Base-by-base conservation (phyloP, 179 eudicot species). In the Amaranthus tricolor region DNA sequence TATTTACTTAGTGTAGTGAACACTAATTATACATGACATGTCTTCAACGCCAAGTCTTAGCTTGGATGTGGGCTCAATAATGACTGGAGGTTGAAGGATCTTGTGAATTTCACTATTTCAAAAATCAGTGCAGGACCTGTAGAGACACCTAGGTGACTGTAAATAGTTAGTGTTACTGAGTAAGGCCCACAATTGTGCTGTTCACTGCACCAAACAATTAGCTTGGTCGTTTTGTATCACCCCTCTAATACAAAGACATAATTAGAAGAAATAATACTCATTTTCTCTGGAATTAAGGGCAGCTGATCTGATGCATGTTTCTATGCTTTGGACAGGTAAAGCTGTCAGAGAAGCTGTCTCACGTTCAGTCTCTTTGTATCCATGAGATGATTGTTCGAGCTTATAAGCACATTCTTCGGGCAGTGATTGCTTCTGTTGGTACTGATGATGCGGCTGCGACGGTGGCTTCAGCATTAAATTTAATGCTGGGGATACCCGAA, bases 381-480 rank as follows among this genome's bases (percentile, higher is more conserved):
- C 99, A 96, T 77, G 99, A 96, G 90, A 96, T 96, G 99, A 89
- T 94, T 79, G 96, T 94, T 73, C 97, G 98, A 80, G 99, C 99
- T 75, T 96, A 85, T 82, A 96, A 96, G 89, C 99, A 96, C 82
- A 82, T 96, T 61, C 84, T 96, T 67, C 99, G 88, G 85, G 98
- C 99, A 66, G 96, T 88, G 70, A 96, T 96, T 84, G 91, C 98
- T 80, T 82, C 90, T 74, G 90, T 89, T 70, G 72, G 80, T 74
- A 74, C 83, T 56, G 87, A 89, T 56, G 88, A 94, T 63, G 78
- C 86, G 86, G 96, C 99, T 74, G 88, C 74, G 71, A 81, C 88
- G 31, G 81, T 96, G 72, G 97, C 99, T 73, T 88, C 93, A 66
- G 85, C 98, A 70, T 74, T 96, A 77, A 96, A 94, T 77, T 74